Conservation (phyloP, 768 basidiomycete species). For the Stropharia rugosoannulata region DNA sequence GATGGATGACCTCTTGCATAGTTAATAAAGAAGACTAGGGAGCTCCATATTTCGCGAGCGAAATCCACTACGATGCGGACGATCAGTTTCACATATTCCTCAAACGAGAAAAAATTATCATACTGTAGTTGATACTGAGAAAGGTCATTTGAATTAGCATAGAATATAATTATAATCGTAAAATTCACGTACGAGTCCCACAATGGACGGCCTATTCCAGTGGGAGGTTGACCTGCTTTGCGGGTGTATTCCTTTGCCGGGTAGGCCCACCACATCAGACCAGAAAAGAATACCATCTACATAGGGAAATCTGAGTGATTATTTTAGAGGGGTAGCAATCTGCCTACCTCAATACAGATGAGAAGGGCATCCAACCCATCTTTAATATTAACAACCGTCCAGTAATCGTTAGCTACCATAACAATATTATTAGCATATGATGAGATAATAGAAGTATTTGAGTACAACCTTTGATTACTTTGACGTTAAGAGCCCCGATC, state of each 20-base stretch:
- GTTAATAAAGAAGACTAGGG: constrained; percentile 60
- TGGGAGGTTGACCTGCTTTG: constrained; percentile 36
- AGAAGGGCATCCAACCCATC: constrained; percentile 80
- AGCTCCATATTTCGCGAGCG: constrained; percentile 55
- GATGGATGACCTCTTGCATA: constrained; percentile 29
- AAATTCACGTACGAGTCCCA: constrained; percentile 56
- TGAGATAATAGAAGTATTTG: neutral
- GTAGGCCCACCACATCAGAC: constrained; percentile 85
- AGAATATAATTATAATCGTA: constrained; percentile 21
- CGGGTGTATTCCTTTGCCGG: constrained; percentile 62
- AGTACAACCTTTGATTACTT: constrained; percentile 60
- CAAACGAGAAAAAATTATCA: neutral
- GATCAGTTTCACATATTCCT: neutral
- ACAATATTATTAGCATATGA: neutral
- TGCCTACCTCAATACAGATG: constrained; percentile 76
- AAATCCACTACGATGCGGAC: constrained; percentile 13
- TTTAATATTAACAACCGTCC: constrained; percentile 47
- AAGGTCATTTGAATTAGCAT: constrained; percentile 1
- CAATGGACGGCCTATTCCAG: constrained; percentile 66
- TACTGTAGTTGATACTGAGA: constrained; percentile 30
- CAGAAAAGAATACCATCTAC: constrained; percentile 83
- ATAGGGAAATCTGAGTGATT: constrained; percentile 7
- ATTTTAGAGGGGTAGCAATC: constrained; percentile 7
- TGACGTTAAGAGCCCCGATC: constrained; percentile 64
- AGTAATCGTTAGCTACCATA: constrained; percentile 64